phyloP scores from a whole-genome alignment of 768 basidiomycete species.

The Rhizopogon vinicolor region DNA sequence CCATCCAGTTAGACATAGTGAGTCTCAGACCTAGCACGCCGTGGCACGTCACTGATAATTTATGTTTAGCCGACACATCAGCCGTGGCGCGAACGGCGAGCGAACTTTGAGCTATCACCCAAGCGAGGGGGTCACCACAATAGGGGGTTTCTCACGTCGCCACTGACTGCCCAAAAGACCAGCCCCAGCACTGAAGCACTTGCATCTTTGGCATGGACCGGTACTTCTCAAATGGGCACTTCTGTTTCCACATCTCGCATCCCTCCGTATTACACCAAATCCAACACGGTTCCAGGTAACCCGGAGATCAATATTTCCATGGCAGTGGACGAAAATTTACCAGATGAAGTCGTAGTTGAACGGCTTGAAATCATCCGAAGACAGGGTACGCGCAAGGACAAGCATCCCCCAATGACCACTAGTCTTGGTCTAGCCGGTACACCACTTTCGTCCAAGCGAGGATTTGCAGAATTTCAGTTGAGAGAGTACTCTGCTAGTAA shows the following conservation, averaged over 20 bases:
- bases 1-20: slow-evolving; percentile 22
- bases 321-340: slow-evolving; percentile 44
- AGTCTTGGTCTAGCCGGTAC: neutral
- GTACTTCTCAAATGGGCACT: slow-evolving; percentile 7
- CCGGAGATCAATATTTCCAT: slow-evolving; percentile 32
- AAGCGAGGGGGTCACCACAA: neutral
- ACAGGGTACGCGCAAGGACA: slow-evolving; percentile 7
- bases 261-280: slow-evolving; percentile 1
- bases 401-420: neutral
- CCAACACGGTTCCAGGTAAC: slow-evolving; percentile 27
- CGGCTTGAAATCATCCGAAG: slow-evolving; percentile 41
- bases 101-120: slow-evolving; percentile 10
- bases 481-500: neutral
- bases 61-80: slow-evolving; percentile 24
- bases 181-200: slow-evolving; percentile 20
- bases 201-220: slow-evolving; percentile 31
- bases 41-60: slow-evolving; percentile 5
- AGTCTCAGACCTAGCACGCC: slow-evolving; percentile 2
- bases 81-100: slow-evolving; percentile 22
- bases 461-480: neutral
- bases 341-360: slow-evolving; percentile 46
- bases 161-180: slow-evolving; percentile 2
- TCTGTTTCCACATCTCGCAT: neutral
- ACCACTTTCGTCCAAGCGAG: neutral
- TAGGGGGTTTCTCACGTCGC: neutral